phyloP scores from a whole-genome alignment of 2,329 filamentous ascomycete genomes.

The Neofusicoccum sp. region DNA sequence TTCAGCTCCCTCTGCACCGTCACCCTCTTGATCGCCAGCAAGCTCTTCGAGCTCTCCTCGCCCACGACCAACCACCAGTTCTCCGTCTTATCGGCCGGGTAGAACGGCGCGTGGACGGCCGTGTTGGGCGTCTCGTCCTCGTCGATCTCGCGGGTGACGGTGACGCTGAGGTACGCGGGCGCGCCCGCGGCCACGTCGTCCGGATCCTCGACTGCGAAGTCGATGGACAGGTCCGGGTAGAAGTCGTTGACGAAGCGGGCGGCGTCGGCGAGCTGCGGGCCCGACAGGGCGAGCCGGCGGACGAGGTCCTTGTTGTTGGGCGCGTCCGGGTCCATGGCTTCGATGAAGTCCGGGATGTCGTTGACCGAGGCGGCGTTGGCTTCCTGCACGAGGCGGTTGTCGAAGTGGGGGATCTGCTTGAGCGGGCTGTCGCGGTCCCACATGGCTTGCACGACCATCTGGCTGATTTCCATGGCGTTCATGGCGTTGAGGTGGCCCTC shows the following conservation, averaged over 20 bases:
- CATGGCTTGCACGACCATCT: constrained; percentile 99
- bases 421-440: constrained; percentile 97
- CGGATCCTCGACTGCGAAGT: constrained; percentile 79
- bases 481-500: constrained; percentile 96
- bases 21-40: constrained; percentile 92
- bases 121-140: constrained; percentile 72
- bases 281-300: constrained; percentile 73
- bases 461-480: constrained; percentile 98
- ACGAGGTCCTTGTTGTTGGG: constrained; percentile 72
- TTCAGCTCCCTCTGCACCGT: constrained; percentile 78
- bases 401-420: constrained; percentile 97
- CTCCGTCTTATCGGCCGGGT: constrained; percentile 86
- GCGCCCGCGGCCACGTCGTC: constrained; percentile 78
- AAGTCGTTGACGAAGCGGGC: constrained; percentile 94
- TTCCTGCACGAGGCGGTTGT: constrained; percentile 75
- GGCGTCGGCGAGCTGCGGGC: constrained; percentile 81
- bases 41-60: constrained; percentile 81
- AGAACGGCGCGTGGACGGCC: constrained; percentile 92
- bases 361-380: constrained; percentile 80
- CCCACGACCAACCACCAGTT: constrained; percentile 98
- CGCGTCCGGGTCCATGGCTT: constrained; percentile 94
- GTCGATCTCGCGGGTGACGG: constrained; percentile 79
- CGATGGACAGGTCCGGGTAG: constrained; percentile 91
- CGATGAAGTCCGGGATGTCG: constrained; percentile 97
- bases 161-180: constrained; percentile 78